Percentiles rank a stretch among this genome's conserved stretches.
These are phyloP conservation scores for Cardamine occulta DNA, from an alignment of 345 rosid genomes.

Conservation along the genomic window DNA sequence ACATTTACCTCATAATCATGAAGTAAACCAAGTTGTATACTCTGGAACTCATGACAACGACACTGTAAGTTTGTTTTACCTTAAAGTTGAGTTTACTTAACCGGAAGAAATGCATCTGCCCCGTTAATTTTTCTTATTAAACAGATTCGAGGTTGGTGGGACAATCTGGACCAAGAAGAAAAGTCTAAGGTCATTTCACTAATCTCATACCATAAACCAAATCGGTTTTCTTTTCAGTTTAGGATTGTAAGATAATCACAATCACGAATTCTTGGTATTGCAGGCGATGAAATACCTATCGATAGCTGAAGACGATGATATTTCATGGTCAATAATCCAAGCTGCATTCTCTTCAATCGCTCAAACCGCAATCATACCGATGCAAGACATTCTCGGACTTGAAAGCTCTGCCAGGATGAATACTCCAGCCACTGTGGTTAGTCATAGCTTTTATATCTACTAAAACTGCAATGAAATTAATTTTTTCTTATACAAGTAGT, in stretches of 20 bases:
- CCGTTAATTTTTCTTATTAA: conserved; percentile 15
- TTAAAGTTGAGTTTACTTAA: background rate
- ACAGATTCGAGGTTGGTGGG: conserved; percentile 94
- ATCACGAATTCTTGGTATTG: background rate
- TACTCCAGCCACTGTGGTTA: conserved; percentile 86
- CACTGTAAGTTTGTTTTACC: conserved; percentile 54
- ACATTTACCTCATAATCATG: conserved; percentile 95
- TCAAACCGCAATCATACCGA: conserved; percentile 72
- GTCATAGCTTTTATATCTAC: background rate
- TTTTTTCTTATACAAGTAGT: background rate
- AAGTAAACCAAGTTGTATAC: conserved; percentile 87
- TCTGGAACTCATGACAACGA: conserved; percentile 99
- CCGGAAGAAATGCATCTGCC: background rate
- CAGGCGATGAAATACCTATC: conserved; percentile 76
- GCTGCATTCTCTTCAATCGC: conserved; percentile 75
- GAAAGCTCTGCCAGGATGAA: conserved; percentile 90
- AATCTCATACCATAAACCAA: background rate
- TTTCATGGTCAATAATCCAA: conserved; percentile 69
- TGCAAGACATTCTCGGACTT: conserved; percentile 90
- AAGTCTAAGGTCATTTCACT: conserved; percentile 55
- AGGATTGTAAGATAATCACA: background rate
- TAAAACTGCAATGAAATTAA: background rate
- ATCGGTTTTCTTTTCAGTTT: background rate
- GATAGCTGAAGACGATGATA: conserved; percentile 56
- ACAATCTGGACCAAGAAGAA: conserved; percentile 58